Evolutionary conservation across 1,284 basidiomycete species (phyloP).

Genomic region (Irpex sp.): DNA sequence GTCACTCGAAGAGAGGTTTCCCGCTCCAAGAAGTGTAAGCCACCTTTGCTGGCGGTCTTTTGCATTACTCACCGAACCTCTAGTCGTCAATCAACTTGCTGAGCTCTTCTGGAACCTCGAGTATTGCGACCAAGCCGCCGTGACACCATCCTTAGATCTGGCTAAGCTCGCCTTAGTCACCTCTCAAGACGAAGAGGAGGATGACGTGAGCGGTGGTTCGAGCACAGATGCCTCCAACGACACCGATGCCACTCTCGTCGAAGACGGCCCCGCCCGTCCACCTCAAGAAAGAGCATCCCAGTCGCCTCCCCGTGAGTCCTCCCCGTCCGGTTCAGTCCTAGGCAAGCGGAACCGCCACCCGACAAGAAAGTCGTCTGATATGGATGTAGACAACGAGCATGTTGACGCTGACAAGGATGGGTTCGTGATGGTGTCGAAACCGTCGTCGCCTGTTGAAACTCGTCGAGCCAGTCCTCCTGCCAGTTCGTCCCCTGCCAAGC

Average conservation of each 20-base stretch:
- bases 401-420: slow-evolving; percentile 34
- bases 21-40: slow-evolving; percentile 77
- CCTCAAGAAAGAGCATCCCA: slow-evolving; percentile 23
- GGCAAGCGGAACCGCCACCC: slow-evolving; percentile 66
- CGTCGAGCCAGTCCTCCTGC: slow-evolving; percentile 12
- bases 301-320: slow-evolving; percentile 21
- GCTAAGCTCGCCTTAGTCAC: slow-evolving; percentile 93
- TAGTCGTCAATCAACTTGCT: slow-evolving; percentile 79
- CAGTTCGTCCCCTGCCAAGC: slow-evolving; percentile 10
- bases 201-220: slow-evolving; percentile 53
- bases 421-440: slow-evolving; percentile 44
- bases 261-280: slow-evolving; percentile 50
- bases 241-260: slow-evolving; percentile 80
- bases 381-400: slow-evolving; percentile 29
- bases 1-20: slow-evolving; percentile 79
- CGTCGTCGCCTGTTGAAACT: slow-evolving; percentile 26
- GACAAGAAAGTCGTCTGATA: slow-evolving; percentile 44
- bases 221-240: slow-evolving; percentile 80
- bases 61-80: slow-evolving; percentile 13
- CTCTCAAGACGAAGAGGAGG: slow-evolving; percentile 85
- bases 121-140: slow-evolving; percentile 57
- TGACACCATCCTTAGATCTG: slow-evolving; percentile 83
- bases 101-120: slow-evolving; percentile 79
- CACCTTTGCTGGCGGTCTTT: slow-evolving; percentile 21
- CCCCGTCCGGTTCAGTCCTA: slow-evolving; percentile 52